Percentiles rank a stretch among this genome's conserved stretches.
phyloP scores from a whole-genome alignment of 2,329 filamentous ascomycete species.

The Thielaviopsis euricoi region DNA sequence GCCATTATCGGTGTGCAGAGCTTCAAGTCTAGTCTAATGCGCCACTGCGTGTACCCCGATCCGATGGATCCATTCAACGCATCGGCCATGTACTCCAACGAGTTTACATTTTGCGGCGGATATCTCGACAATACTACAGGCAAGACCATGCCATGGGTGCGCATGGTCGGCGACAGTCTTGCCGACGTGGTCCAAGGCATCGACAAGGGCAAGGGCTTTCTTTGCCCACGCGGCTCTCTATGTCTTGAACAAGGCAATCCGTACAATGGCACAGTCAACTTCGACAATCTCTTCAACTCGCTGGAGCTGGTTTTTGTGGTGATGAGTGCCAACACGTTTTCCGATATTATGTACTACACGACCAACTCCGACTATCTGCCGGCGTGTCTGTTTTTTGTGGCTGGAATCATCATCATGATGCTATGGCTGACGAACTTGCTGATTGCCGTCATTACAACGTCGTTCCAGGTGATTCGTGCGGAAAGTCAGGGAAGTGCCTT shows the following conservation, averaged over 20 bases:
- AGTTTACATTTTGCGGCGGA: conserved; percentile 72
- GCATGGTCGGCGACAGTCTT: conserved; percentile 19
- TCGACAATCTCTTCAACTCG: conserved; percentile 87
- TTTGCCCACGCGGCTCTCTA: conserved; percentile 69
- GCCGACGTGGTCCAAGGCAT: conserved; percentile 34
- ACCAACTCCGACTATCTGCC: conserved; percentile 82
- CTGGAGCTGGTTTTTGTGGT: conserved; percentile 92
- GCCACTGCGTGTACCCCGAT: conserved; percentile 65
- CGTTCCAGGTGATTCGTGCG: conserved; percentile 94
- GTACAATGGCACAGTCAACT: conserved; percentile 72
- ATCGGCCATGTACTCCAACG: conserved; percentile 41
- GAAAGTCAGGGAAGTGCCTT: conserved; percentile 92
- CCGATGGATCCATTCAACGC: conserved; percentile 39
- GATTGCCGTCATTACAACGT: conserved; percentile 95
- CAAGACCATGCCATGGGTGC: conserved; percentile 50
- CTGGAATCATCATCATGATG: conserved; percentile 75
- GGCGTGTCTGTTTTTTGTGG: conserved; percentile 61
- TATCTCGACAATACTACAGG: conserved; percentile 48
- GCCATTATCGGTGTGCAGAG: conserved; percentile 93
- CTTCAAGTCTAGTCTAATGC: conserved; percentile 70
- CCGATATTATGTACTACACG: conserved; percentile 85
- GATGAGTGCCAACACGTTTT: conserved; percentile 96
- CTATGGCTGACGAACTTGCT: conserved; percentile 90
- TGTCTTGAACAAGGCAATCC: conserved; percentile 71
- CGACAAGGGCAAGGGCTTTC: conserved; percentile 56